A percentile compares a stretch with the other conserved stretches of the same genome.
phyloP scores from a whole-genome alignment of 1,139 yeast genomes.

The Meyerozyma guilliermondii region DNA sequence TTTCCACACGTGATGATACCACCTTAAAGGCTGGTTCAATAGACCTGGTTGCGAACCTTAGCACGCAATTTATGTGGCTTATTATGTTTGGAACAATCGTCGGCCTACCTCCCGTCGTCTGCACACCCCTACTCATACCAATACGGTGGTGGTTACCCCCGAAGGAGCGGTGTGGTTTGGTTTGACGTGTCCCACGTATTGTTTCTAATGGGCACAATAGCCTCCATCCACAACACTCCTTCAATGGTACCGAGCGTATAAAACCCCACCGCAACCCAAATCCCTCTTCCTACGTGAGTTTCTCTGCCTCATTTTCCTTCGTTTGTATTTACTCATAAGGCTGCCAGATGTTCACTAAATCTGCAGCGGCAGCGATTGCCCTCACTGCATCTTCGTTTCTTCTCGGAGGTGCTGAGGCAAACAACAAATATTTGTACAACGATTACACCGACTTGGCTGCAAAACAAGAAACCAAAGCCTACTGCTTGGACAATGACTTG shows the following conservation, averaged over 20 bases:
- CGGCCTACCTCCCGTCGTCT: neutral
- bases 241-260: neutral
- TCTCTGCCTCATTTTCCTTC: neutral
- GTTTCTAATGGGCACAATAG: neutral
- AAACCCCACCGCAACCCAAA: neutral
- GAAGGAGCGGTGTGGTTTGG: neutral
- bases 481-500: constrained; percentile 4
- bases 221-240: neutral
- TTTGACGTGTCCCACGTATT: neutral
- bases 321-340: neutral
- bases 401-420: constrained; percentile 11
- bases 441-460: constrained; percentile 7
- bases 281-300: neutral
- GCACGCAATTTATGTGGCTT: neutral
- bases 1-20: neutral
- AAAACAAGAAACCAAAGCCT: constrained; percentile 4
- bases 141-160: neutral
- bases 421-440: constrained; percentile 6
- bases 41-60: neutral
- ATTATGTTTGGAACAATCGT: neutral
- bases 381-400: constrained; percentile 12
- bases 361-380: constrained; percentile 13
- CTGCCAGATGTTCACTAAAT: constrained; percentile 9
- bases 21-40: neutral
- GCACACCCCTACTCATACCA: neutral